phyloP scores from a whole-genome alignment of 2,329 filamentous ascomycete genomes.

The Colletotrichum cereale region DNA sequence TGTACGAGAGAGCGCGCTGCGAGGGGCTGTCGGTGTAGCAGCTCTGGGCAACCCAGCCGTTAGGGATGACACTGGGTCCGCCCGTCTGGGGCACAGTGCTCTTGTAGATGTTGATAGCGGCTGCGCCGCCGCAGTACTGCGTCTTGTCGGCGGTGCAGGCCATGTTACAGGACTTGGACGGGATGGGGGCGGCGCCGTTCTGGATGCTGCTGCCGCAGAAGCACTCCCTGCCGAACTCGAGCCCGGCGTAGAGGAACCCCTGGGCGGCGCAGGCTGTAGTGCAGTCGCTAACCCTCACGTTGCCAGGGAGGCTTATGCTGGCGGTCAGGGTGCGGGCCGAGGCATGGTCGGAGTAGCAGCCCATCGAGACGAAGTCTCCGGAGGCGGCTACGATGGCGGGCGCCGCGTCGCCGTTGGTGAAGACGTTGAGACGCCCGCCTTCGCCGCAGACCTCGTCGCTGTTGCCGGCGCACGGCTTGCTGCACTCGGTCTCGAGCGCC shows the following conservation, averaged over 20 bases:
- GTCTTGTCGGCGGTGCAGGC: conserved; percentile 62
- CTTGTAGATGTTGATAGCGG: conserved; percentile 55
- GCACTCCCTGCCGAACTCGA: conserved; percentile 55
- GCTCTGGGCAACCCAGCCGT: neutral
- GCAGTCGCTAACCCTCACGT: conserved; percentile 58
- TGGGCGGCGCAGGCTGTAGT: conserved; percentile 56
- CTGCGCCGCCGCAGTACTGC: conserved; percentile 58
- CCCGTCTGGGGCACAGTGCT: conserved; percentile 50
- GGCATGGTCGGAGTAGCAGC: conserved; percentile 68
- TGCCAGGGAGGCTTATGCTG: conserved; percentile 52
- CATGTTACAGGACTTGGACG: conserved; percentile 59
- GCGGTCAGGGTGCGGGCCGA: conserved; percentile 59
- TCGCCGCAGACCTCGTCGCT: conserved; percentile 60
- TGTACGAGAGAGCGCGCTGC: neutral
- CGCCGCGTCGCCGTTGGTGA: conserved; percentile 61
- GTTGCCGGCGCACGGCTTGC: conserved; percentile 65
- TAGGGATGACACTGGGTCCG: conserved; percentile 40
- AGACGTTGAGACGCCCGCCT: conserved; percentile 60
- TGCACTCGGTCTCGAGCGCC: conserved; percentile 63
- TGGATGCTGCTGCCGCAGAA: conserved; percentile 66
- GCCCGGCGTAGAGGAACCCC: conserved; percentile 62
- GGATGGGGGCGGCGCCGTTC: conserved; percentile 55
- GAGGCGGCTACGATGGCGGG: conserved; percentile 58
- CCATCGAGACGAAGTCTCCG: conserved; percentile 67
- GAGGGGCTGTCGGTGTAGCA: conserved; percentile 21